Evolutionary conservation across 1,139 yeast genomes (phyloP), one percentile per base, ranked within the genome.

Genomic region (Magnusiomyces fungicola): DNA sequence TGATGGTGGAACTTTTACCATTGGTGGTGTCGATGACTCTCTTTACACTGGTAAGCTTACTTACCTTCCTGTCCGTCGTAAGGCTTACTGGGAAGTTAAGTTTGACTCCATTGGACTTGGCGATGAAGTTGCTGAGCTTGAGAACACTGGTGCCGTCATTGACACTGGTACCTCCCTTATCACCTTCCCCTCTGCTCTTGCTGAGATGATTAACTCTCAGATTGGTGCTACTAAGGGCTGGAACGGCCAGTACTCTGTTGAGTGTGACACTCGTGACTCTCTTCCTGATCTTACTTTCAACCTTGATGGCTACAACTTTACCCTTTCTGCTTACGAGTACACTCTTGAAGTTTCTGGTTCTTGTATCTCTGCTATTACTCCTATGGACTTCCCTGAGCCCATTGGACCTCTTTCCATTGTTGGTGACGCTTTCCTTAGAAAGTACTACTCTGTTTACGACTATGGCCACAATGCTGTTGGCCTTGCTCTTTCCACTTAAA

Each of bases 71-170:
- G 94, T 92, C 54, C 88, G 98, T 75, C 87, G 98, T 78, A 87
- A 90, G 81, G 98, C 97, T 36, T 92, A 92, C 78, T 92, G 98
- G 98, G 98, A 92, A 75, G 98, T 92, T 54, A 78, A 84, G 57
- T 83, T 92, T 58, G 88, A 88, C 61, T 90, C 96, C 61, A 74
- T 92, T 65, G 87, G 90, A 37, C 76, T 92, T 56, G 98, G 98
- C 61, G 84, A 83, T 57, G 96, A 92, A 71, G 84, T 78, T 62
- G 96, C 97, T 46, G 81, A 77, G 61, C 79, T 92, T 63, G 78
- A 76, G 61, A 73, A 74, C 62, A 83, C 92, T 55, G 98, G 98
- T 68, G 98, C 97, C 61, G 97, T 96, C 54, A 87, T 92, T 64
- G 98, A 92, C 69, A 92, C 98, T 53, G 98, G 98, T 71, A 92